Percentiles rank a stretch among this genome's conserved stretches.
These are phyloP conservation scores for Caryopteris hybrid DNA, from an alignment of 305 asterid genomes.

Conservation along the genomic window DNA sequence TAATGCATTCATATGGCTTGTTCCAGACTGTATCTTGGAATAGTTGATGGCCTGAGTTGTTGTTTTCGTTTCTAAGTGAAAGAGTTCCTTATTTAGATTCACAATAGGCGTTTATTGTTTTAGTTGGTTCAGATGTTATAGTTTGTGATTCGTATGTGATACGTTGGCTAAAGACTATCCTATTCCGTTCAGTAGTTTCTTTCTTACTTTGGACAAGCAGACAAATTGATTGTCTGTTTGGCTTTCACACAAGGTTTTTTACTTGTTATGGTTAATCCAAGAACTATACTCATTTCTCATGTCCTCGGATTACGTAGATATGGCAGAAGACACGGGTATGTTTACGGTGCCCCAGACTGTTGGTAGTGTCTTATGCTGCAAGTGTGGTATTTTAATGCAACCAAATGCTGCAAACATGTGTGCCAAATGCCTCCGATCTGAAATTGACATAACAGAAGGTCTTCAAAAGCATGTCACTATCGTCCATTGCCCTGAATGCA, in stretches of 20 bases:
- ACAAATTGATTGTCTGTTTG: not conserved
- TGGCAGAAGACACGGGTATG: slow-evolving; percentile 45
- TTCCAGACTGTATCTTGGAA: too few relatives aligned
- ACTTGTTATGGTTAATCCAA: not conserved
- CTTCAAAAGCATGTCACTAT: slow-evolving; percentile 44
- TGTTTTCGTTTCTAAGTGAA: not conserved
- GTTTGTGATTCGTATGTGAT: not conserved
- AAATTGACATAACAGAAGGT: slow-evolving; percentile 54
- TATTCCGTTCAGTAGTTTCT: not conserved
- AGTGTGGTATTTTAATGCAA: slow-evolving; percentile 51
- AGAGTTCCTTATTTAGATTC: not conserved
- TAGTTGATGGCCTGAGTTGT: not conserved
- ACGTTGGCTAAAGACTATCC: not conserved
- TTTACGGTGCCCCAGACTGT: slow-evolving; percentile 37
- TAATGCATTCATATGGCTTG: too few relatives aligned
- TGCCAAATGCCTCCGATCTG: slow-evolving; percentile 39
- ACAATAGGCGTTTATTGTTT: not conserved
- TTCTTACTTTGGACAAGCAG: not conserved
- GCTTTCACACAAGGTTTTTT: not conserved
- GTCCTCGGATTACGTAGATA: slow-evolving; percentile 11
- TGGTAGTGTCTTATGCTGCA: slow-evolving; percentile 52
- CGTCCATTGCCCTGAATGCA: slow-evolving; percentile 47
- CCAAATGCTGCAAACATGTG: slow-evolving; percentile 64
- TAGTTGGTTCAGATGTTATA: not conserved
- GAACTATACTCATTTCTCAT: not conserved